These are phyloP conservation scores for Talaromyces sp. DNA, from an alignment of 2,329 filamentous ascomycete species.

Conservation along the genomic window DNA sequence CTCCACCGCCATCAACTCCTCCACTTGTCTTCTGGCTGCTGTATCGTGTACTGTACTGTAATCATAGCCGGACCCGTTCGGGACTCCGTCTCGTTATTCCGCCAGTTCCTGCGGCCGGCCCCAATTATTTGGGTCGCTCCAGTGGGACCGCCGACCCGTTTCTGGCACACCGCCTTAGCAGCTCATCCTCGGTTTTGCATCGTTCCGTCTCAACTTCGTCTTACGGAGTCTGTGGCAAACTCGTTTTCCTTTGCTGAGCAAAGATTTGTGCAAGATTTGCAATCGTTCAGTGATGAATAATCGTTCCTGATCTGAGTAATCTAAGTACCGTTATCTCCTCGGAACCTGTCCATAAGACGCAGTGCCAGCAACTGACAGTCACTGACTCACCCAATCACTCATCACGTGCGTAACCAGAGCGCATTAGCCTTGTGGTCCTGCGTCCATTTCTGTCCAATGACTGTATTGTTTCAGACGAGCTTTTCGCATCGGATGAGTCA, in stretches of 20 bases:
- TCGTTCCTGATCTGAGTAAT: neutral
- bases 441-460: neutral
- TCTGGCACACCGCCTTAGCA: neutral
- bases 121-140: neutral
- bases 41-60: neutral
- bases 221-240: neutral
- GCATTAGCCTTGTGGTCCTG: constrained; percentile 4
- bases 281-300: neutral
- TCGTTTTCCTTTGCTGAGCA: neutral
- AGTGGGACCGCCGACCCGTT: neutral
- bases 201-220: neutral
- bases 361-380: neutral
- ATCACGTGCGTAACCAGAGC: constrained; percentile 2
- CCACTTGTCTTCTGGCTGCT: neutral
- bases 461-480: neutral
- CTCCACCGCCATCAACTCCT: neutral
- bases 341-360: neutral
- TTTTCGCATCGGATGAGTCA: neutral
- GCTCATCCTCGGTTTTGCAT: neutral
- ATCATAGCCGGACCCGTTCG: neutral
- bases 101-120: constrained; percentile 9
- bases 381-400: neutral
- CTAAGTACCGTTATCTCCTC: neutral
- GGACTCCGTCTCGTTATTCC: neutral
- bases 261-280: neutral